phyloP scores from a whole-genome alignment of 805 yeast genomes.

The Teunomyces lycoperdinae region DNA sequence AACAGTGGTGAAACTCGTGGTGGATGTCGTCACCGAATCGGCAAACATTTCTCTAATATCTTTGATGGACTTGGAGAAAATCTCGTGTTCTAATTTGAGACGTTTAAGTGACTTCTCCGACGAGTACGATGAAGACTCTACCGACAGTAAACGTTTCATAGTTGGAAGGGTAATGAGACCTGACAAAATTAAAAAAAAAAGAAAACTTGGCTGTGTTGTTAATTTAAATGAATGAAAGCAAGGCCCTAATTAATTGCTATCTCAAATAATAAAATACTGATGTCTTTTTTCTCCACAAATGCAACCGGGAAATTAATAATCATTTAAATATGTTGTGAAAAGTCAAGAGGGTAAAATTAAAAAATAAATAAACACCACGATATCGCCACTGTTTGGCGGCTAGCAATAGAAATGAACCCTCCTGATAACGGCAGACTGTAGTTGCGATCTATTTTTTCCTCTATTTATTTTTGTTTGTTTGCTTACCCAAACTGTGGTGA shows the following conservation, averaged over 20 bases:
- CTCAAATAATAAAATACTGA: background rate
- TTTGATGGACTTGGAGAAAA: slow-evolving; percentile 21
- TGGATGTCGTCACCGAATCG: slow-evolving; percentile 7
- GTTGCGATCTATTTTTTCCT: background rate
- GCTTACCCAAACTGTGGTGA: background rate
- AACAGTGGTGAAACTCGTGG: slow-evolving; percentile 1
- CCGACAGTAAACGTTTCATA: slow-evolving; percentile 8
- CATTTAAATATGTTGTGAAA: background rate
- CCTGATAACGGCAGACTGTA: background rate
- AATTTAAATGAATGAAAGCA: background rate
- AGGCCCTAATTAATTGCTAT: background rate
- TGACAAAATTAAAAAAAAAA: background rate
- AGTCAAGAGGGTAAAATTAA: background rate
- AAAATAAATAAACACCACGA: background rate
- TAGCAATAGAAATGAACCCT: background rate
- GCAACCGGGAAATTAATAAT: background rate
- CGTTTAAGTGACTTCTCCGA: slow-evolving; percentile 17
- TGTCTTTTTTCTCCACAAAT: background rate
- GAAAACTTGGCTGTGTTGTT: background rate
- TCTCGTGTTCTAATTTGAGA: slow-evolving; percentile 18
- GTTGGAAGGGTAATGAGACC: background rate
- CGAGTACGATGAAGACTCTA: slow-evolving; percentile 5
- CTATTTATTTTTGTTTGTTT: background rate
- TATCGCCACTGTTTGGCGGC: background rate
- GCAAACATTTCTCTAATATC: slow-evolving; percentile 23